These are phyloP conservation scores for Candida orba DNA, from an alignment of 805 yeast genomes.

Conservation along the genomic window DNA sequence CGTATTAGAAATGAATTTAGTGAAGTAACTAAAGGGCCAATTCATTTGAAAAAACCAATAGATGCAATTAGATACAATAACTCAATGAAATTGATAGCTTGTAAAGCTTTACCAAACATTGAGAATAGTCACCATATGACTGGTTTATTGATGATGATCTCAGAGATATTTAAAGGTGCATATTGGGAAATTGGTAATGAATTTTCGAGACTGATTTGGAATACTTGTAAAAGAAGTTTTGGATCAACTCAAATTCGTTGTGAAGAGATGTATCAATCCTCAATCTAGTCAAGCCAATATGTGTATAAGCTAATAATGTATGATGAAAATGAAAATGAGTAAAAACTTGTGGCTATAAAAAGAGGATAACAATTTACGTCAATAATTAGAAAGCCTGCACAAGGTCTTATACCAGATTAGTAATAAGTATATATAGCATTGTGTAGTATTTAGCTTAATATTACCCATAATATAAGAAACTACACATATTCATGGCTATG, in stretches of 20 bases:
- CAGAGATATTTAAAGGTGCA: slow-evolving; percentile 32
- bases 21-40: slow-evolving; percentile 24
- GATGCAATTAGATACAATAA: slow-evolving; percentile 34
- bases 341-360: too few species aligned
- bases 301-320: neutral
- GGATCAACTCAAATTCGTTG: slow-evolving; percentile 42
- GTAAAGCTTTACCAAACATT: slow-evolving; percentile 29
- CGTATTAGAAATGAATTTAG: slow-evolving; percentile 40
- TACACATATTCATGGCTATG: too few species aligned
- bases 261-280: slow-evolving; percentile 40
- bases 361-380: too few species aligned
- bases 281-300: neutral
- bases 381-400: too few species aligned
- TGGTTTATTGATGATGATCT: slow-evolving; percentile 46
- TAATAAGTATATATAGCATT: too few species aligned
- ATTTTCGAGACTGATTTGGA: slow-evolving; percentile 42
- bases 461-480: too few species aligned
- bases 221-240: slow-evolving; percentile 47
- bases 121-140: slow-evolving; percentile 41
- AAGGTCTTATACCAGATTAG: too few species aligned
- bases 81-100: slow-evolving; percentile 34
- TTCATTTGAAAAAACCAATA: slow-evolving; percentile 25
- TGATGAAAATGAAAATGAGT: too few species aligned
- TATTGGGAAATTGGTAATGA: slow-evolving; percentile 56
- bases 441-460: too few species aligned